phyloP scores from a whole-genome alignment of 805 yeast genomes.

The Metschnikowia continentalis region DNA sequence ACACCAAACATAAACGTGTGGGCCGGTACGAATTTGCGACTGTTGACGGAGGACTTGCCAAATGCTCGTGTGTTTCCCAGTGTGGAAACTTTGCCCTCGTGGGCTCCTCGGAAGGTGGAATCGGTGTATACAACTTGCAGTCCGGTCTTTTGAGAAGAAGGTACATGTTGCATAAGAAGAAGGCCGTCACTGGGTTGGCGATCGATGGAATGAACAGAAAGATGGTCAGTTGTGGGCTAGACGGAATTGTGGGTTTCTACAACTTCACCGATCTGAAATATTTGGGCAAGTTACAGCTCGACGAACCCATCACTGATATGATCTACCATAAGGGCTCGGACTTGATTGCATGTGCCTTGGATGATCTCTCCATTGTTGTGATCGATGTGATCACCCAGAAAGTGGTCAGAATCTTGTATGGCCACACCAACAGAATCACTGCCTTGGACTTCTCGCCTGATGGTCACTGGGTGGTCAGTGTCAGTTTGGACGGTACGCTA shows the following conservation, averaged over 20 bases:
- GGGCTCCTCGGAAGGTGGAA: slow-evolving; percentile 83
- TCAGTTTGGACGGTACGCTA: slow-evolving; percentile 78
- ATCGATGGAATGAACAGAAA: slow-evolving; percentile 86
- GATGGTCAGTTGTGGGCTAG: slow-evolving; percentile 84
- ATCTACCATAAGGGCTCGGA: slow-evolving; percentile 80
- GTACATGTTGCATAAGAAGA: slow-evolving; percentile 60
- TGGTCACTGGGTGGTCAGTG: slow-evolving; percentile 90
- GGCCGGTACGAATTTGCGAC: slow-evolving; percentile 72
- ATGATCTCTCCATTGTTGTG: slow-evolving; percentile 78
- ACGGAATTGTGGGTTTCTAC: slow-evolving; percentile 84
- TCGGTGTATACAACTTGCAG: slow-evolving; percentile 84
- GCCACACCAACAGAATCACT: slow-evolving; percentile 86
- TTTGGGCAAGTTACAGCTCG: slow-evolving; percentile 62
- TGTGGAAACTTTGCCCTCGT: slow-evolving; percentile 95
- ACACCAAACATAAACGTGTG: slow-evolving; percentile 68
- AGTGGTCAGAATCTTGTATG: slow-evolving; percentile 81
- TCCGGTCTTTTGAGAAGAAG: slow-evolving; percentile 78
- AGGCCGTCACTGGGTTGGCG: slow-evolving; percentile 82
- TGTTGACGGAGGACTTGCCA: slow-evolving; percentile 73
- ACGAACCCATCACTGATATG: slow-evolving; percentile 74
- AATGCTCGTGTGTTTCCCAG: slow-evolving; percentile 72
- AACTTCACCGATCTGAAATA: slow-evolving; percentile 71
- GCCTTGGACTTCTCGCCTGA: slow-evolving; percentile 87
- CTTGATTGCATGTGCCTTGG: slow-evolving; percentile 78
- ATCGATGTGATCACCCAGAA: slow-evolving; percentile 78